Conservation (phyloP, 2,329 filamentous ascomycete species). For the Microsporum ferrugineum region DNA sequence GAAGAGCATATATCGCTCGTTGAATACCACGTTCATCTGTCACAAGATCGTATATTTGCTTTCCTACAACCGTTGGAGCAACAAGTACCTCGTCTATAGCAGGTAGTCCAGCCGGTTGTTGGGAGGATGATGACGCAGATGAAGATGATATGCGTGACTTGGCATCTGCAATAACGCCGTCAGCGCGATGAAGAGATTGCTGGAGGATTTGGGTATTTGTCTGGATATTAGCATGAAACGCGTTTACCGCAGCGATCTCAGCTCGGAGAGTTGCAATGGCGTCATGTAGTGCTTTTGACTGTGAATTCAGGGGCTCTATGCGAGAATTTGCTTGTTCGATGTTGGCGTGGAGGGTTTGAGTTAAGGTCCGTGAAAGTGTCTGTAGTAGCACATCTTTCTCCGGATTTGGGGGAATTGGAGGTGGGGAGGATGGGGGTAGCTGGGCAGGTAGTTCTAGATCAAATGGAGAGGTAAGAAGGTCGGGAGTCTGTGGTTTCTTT, state of each 20-base stretch:
- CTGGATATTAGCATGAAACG: slow-evolving; percentile 58
- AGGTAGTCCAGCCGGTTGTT: slow-evolving; percentile 41
- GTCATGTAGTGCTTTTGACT: slow-evolving; percentile 62
- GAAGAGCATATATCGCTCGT: slow-evolving; percentile 64
- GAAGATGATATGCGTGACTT: slow-evolving; percentile 40
- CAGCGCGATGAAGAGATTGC: slow-evolving; percentile 65
- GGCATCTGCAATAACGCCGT: slow-evolving; percentile 64
- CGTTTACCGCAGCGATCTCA: slow-evolving; percentile 60
- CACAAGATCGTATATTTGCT: slow-evolving; percentile 79
- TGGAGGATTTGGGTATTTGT: slow-evolving; percentile 70
- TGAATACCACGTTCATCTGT: slow-evolving; percentile 80
- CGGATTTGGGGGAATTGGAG: slow-evolving; percentile 87
- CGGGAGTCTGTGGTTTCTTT: slow-evolving; percentile 31
- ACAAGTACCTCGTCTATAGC: slow-evolving; percentile 83
- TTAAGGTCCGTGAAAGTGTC: slow-evolving; percentile 60
- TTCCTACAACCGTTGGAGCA: slow-evolving; percentile 84
- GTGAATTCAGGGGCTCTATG: slow-evolving; percentile 63
- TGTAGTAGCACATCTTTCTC: slow-evolving; percentile 81
- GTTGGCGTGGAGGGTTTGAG: slow-evolving; percentile 56
- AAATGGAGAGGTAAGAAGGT: slow-evolving; percentile 54
- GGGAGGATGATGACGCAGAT: slow-evolving; percentile 13
- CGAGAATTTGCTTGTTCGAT: slow-evolving; percentile 62
- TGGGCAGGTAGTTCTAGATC: slow-evolving; percentile 46
- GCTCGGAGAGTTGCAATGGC: slow-evolving; percentile 59
- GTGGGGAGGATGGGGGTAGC: slow-evolving; percentile 44